Base-by-base conservation (phyloP, 345 rosid genomes). In the Euphorbia lathyris region DNA sequence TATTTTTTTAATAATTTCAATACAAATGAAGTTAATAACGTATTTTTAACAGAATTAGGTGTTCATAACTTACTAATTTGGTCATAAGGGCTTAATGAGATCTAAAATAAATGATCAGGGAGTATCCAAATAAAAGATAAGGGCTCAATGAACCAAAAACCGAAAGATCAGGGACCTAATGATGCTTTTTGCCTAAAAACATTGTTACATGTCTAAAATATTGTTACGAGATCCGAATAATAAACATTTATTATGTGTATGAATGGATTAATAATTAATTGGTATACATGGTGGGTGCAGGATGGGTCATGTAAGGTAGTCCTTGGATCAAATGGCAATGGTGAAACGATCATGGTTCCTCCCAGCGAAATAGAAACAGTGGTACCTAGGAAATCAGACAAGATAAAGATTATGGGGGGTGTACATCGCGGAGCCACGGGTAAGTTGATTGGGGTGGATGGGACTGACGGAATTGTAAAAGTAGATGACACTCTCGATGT, bases 361-460 rank as follows among this genome's bases (percentile, higher is more conserved):
- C 72, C 86, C 7, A 82, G 70, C 30, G 97, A 94, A 66, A 77
- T 91, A 48, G 94, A 91, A 77, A 70, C 81, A 42, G 90, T 89
- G 65, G 71, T 79, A 17, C 98, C 98, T 3, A 85, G 87, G 84
- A 94, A 94, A 72, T 74, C 84, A 0, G 97, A 94, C 70, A 87
- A 83, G 82, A 88, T 94, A 68, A 94, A 87, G 84, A 92, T 94
- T 23, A 86, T 88, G 80, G 95, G 96, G 3, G 97, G 98, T 6
- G 77, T 82, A 0, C 84, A 77, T 32, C 99, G 97, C 0, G 99
- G 97, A n/a, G 80, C 83, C 27, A 88, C 86, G 0, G 98, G 97
- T 71, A 94, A 91, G 79, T 81, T 91, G 65, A 91, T 94, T 6
- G 98, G 99, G 63, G 96, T 94, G 29, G 97, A 91, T 58, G 98